Conservation (phyloP, 2,329 filamentous ascomycete genomes). For the Fonsecaea multimorphosa region DNA sequence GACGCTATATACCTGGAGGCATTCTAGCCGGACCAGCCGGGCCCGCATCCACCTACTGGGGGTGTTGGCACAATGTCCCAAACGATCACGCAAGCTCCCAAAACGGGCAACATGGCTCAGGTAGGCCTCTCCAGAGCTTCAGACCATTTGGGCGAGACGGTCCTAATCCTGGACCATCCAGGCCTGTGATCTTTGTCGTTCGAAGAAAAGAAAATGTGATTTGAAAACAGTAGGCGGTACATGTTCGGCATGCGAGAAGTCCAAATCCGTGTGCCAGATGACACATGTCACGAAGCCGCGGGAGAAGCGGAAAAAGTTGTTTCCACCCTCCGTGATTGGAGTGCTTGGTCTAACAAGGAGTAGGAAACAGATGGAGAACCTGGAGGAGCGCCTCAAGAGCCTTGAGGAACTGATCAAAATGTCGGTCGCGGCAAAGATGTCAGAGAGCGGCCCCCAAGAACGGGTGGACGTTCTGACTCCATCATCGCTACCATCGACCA, state of each 20-base stretch:
- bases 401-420: constrained; percentile 84
- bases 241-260: constrained; percentile 93
- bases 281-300: constrained; percentile 99
- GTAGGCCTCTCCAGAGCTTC: constrained; percentile 5
- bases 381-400: constrained; percentile 89
- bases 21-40: background rate
- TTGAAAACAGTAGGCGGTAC: constrained; percentile 77
- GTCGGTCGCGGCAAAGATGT: constrained; percentile 66
- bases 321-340: background rate
- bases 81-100: constrained; percentile 8
- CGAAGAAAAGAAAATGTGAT: constrained; percentile 93
- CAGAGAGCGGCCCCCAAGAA: constrained; percentile 73
- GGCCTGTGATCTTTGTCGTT: constrained; percentile 95
- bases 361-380: constrained; percentile 94
- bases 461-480: constrained; percentile 84
- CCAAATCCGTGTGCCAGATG: constrained; percentile 96
- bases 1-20: background rate
- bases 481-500: constrained; percentile 79
- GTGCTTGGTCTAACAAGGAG: background rate
- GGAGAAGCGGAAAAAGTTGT: constrained; percentile 88
- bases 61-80: constrained; percentile 15
- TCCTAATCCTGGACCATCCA: constrained; percentile 44
- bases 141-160: background rate
- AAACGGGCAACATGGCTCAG: constrained; percentile 25
- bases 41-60: background rate